Evolutionary conservation across 202 grass and related monocot genomes (phyloP).

Genomic region (Panicum hallii): DNA sequence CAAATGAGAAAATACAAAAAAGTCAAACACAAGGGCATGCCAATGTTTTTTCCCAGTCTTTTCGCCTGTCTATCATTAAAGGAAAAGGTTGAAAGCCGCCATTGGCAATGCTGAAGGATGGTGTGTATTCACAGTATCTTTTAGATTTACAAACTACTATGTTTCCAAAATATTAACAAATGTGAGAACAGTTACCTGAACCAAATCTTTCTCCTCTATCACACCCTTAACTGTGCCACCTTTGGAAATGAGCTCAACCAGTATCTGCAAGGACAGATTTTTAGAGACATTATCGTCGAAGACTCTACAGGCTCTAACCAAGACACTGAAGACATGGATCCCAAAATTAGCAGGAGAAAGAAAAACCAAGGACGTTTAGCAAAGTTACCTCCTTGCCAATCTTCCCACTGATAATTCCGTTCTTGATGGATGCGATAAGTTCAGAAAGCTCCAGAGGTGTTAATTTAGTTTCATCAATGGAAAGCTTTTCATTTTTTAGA

Average conservation of each 20-base stretch:
- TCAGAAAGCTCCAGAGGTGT: conserved; percentile 84
- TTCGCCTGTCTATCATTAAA: not conserved
- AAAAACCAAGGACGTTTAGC: conserved; percentile 1
- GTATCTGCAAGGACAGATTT: conserved; percentile 61
- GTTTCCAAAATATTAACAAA: conserved; percentile 24
- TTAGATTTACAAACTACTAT: conserved; percentile 6
- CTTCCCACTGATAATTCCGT: conserved; percentile 93
- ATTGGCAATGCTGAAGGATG: not conserved
- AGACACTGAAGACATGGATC: not conserved
- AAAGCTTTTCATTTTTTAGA: conserved; percentile 84
- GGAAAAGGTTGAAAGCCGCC: not conserved
- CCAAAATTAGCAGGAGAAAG: not conserved
- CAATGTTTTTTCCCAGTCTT: not conserved
- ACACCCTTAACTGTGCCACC: conserved; percentile 79
- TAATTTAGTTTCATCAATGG: conserved; percentile 83
- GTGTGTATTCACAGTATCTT: not conserved
- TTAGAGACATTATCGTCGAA: not conserved
- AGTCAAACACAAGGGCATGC: not conserved
- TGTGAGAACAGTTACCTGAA: conserved; percentile 68
- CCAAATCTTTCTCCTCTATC: conserved; percentile 93
- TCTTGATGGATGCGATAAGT: conserved; percentile 80
- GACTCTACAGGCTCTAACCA: not conserved
- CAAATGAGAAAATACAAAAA: not conserved
- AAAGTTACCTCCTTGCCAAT: conserved; percentile 88
- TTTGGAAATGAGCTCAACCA: conserved; percentile 81